Evolutionary conservation across 768 basidiomycete species (phyloP), one percentile per base, ranked within the genome.

Genomic region (Podaxis sp.): DNA sequence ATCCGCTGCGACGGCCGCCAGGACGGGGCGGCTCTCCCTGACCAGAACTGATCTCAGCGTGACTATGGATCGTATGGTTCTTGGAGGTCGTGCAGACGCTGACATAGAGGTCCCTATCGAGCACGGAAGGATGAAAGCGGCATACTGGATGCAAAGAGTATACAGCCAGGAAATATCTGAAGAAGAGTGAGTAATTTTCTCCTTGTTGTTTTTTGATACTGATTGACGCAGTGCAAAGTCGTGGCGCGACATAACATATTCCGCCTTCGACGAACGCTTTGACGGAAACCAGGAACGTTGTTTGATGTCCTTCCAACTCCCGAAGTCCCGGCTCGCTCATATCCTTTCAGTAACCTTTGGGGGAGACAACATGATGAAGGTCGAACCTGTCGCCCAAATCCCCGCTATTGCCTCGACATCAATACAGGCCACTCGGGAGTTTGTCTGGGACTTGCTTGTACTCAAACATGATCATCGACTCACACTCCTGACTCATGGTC

Each of bases 111-210:
- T 78, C 1, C 76, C 82, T 0, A 76, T 79, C 20, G 86, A 88
- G 62, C 81, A 88, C 68, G 85, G 84, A 4, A 80, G 86, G 63
- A 88, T 91, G 85, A 85, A 84, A 57, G 83, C 89, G 1, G 79
- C 86, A 0, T 89, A 85, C 69, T 93, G 91, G 91, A 84, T 88
- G 74, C 85, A 92, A 66, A 80, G 75, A 56, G 65, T 93, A 15
- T 72, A 79, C 58, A 77, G 81, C 13, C 79, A 82, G 58, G 76
- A 82, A n/a, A 76, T 86, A 17, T 66, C 78, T 0, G 70, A 74
- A 52, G 69, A 69, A 49, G 82, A 84, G 91, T 92, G 70, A 76
- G 85, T 73, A 56, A 28, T 26, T 62, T 64, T 40, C 57, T 22
- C 30, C 28, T 50, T 30, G 28, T 57, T 53, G 63, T 55, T 61